phyloP scores from a whole-genome alignment of 768 basidiomycete genomes.

The Lentinula boryana region DNA sequence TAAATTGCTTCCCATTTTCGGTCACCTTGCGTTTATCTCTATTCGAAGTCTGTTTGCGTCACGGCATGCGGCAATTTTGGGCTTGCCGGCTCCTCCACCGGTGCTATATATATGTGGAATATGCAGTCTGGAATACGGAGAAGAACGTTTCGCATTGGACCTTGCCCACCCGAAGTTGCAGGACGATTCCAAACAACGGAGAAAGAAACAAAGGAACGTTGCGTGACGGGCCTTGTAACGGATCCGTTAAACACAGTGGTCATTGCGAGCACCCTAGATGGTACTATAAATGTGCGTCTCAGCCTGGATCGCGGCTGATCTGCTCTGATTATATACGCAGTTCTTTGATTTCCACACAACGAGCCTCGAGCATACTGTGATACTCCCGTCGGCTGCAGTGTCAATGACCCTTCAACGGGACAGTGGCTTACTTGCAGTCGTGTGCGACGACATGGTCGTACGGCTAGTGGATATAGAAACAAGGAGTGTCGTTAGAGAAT shows the following conservation, averaged over 20 bases:
- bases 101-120: conserved; percentile 88
- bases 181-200: conserved; percentile 34
- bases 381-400: conserved; percentile 61
- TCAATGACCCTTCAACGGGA: conserved; percentile 78
- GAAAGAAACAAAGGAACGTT: conserved; percentile 40
- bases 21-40: background rate
- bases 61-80: conserved; percentile 97
- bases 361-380: conserved; percentile 59
- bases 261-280: conserved; percentile 83
- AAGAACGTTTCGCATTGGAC: conserved; percentile 67
- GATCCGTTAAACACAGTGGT: conserved; percentile 81
- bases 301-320: background rate
- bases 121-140: conserved; percentile 91
- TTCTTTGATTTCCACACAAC: conserved; percentile 96
- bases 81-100: conserved; percentile 75
- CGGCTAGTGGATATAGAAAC: conserved; percentile 93
- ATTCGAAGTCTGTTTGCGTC: conserved; percentile 69
- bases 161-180: conserved; percentile 49
- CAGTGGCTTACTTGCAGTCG: conserved; percentile 74
- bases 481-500: conserved; percentile 76
- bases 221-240: conserved; percentile 77
- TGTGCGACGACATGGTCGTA: conserved; percentile 83
- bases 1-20: conserved; percentile 17
- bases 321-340: conserved; percentile 31
- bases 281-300: conserved; percentile 72